Base-by-base conservation (phyloP, 257 asterid species). In the Hygrophila difformis region DNA sequence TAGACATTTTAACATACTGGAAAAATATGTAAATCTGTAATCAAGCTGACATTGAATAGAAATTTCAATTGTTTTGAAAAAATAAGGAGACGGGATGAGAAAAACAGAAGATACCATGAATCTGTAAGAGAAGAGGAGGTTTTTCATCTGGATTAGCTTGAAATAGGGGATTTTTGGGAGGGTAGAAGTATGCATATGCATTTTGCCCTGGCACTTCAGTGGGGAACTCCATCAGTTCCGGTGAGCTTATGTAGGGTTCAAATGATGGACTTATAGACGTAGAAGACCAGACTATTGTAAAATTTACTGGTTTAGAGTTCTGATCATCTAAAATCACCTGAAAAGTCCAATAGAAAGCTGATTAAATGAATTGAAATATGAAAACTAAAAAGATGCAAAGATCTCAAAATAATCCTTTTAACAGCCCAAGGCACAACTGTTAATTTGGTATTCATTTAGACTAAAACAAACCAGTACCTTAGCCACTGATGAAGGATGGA, bases 101-200 rank as follows among this genome's bases (percentile, higher is more conserved):
- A 16, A 26, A 36, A 44, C 40, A 62, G 33, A n/a, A n/a, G n/a
- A 3, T 68, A 85, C 98, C 98, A 29, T 89, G 98, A 66, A 96
- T 85, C 70, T 76, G 81, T 65, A 89, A 58, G 64, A 89, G 80
- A 54, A 89, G 49, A 24, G 98, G 98, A 66, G 98, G 98, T 59
- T 63, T 82, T 71, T 85, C 96, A 19, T 70, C 88, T 15, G 21
- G 60, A 57, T 62, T 70, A 53, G 92, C 84, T 62, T 85, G 82
- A 68, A 62, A 79, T 45, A 35, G 53, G 58, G 98, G 84, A 72
- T 82, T 85, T 44, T 81, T 79, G 10, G 98, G 98, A 24, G 96
- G 86, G 66, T 89, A 89, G 57, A 77, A 89, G 68, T 85, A 85
- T 18, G 98, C 98, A 70, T 79, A 85, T 20, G 98, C 98, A 39